A percentile compares a stretch with the other conserved stretches of the same genome.
phyloP scores from a whole-genome alignment of 805 yeast genomes.

The Saturnispora ahearnii region DNA sequence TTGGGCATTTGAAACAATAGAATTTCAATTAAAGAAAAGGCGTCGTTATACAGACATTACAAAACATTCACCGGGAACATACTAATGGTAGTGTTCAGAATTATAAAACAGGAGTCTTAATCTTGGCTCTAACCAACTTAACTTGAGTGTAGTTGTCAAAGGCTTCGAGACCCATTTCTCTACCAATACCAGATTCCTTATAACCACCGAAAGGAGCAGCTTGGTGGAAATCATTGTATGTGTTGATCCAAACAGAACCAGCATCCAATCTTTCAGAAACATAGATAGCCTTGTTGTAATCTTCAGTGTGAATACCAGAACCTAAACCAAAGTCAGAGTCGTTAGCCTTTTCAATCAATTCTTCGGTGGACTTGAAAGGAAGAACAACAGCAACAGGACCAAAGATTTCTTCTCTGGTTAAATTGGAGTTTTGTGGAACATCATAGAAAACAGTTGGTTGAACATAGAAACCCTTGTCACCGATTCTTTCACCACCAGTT shows the following conservation, averaged over 20 bases:
- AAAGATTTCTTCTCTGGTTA: constrained; percentile 79
- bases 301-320: constrained; percentile 75
- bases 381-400: constrained; percentile 80
- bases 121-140: constrained; percentile 57
- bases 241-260: constrained; percentile 79
- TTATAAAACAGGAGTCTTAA: constrained; percentile 22
- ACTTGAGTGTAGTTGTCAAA: constrained; percentile 64
- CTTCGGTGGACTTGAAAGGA: constrained; percentile 65
- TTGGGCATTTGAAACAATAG: too few species aligned
- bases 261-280: constrained; percentile 62
- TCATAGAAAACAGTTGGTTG: constrained; percentile 84
- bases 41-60: not conserved
- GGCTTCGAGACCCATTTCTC: constrained; percentile 65
- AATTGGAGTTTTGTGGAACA: constrained; percentile 63
- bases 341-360: constrained; percentile 66
- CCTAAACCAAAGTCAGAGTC: constrained; percentile 77
- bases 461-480: constrained; percentile 61
- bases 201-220: constrained; percentile 66
- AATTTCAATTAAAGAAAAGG: not conserved
- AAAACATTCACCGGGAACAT: not conserved
- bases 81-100: not conserved
- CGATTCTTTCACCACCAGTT: constrained; percentile 74
- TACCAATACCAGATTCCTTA: constrained; percentile 60
- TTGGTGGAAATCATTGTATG: constrained; percentile 59
- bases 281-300: constrained; percentile 54